Evolutionary conservation across 441 rosid genomes (phyloP), one percentile per base, ranked within the genome.

Genomic region (Capsella rubella): DNA sequence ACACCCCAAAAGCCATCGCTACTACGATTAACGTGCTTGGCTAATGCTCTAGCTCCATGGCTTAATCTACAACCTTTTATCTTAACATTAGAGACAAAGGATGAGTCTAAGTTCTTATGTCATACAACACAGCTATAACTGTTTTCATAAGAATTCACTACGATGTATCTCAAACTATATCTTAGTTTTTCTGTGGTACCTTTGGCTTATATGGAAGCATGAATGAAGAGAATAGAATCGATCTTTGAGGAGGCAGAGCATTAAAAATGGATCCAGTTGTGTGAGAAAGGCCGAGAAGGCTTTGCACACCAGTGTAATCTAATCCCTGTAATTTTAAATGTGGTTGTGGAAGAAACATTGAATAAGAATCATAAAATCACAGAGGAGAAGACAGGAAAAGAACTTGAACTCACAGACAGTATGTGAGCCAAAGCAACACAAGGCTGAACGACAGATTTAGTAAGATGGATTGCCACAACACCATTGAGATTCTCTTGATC

Each of bases 21-120:
- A 59, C 92, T 82, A 74, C 96, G 82, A 80, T 80, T 69, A 66
- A 73, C 82, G 64, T 93, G 98, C 83, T 93, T 90, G 45, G 90
- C 86, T 83, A 93, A 73, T 32, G 93, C 93, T 82, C 95, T 83
- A 69, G 91, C 92, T 66, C 95, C 98, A 78, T 78, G 84, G 55
- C 88, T 92, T 71, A 92, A 80, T 76, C 51, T 28, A 84, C 86
- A 82, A 67, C 90, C 85, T 82, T 86, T 87, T 68, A 89, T 79
- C 98, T 89, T 67, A 62, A 83, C 32, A 71, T 75, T 63, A 43
- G 21, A 2, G 14, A 40, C 21, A 28, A 10, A 6, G 34, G 2
- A 55, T 42, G 28, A 39, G 46, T 21, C 66, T 55, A 46, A 55
- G 0, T 8, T 40, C 2, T 31, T 2, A 18, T 50, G 54, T 31